Evolutionary conservation across 1,139 yeast genomes (phyloP).

Genomic region (Tardiomyces depauwii): DNA sequence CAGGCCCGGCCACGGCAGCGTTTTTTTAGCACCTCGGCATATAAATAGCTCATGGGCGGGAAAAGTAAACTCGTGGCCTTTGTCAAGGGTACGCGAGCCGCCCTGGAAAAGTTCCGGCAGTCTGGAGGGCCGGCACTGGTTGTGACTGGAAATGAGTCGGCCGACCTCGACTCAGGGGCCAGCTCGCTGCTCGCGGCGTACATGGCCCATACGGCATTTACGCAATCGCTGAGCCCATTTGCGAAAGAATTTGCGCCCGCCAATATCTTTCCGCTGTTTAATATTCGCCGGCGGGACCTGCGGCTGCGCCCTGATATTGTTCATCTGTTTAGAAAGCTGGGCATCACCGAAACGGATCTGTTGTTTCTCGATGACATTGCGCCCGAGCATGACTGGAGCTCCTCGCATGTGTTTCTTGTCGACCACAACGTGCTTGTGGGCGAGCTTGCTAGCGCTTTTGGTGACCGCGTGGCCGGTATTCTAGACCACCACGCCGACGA

Average conservation of each 20-base stretch:
- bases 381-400: conserved; percentile 4
- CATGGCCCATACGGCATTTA: conserved; percentile 25
- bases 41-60: background rate
- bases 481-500: conserved; percentile 88
- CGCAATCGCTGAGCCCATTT: conserved; percentile 5
- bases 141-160: conserved; percentile 79
- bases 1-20: no score
- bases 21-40: no score
- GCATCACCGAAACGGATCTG: conserved; percentile 39
- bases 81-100: background rate
- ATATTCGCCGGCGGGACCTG: conserved; percentile 58
- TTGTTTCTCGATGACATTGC: conserved; percentile 56
- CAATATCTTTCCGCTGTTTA: conserved; percentile 51
- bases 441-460: conserved; percentile 24
- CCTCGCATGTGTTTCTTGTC: conserved; percentile 45
- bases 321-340: conserved; percentile 37
- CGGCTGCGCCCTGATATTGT: conserved; percentile 60
- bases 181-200: conserved; percentile 65
- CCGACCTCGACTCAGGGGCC: conserved; percentile 79
- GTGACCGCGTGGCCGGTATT: conserved; percentile 41
- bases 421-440: conserved; percentile 76
- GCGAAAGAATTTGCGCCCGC: conserved; percentile 5
- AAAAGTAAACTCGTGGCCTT: background rate
- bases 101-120: background rate
- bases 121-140: conserved; percentile 18